phyloP scores from a whole-genome alignment of 345 rosid genomes.

The Citrus mangshanensis region DNA sequence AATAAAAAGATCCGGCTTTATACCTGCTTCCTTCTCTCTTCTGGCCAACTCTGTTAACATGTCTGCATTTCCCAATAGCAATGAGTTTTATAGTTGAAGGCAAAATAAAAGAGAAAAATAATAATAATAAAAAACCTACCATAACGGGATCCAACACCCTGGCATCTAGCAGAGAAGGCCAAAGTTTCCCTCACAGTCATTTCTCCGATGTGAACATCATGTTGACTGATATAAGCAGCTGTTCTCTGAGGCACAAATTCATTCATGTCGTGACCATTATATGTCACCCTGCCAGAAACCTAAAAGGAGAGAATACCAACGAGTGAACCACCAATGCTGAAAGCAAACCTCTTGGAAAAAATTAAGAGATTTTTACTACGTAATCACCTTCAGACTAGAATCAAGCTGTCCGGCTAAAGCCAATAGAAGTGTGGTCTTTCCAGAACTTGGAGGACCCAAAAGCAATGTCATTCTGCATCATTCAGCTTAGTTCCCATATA shows the following conservation, averaged over 20 bases:
- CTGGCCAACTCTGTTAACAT: constrained; percentile 54
- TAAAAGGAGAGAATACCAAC: constrained; percentile 24
- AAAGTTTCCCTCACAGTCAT: constrained; percentile 78
- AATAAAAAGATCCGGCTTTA: constrained; percentile 73
- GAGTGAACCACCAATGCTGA: neutral
- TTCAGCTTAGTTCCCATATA: constrained; percentile 33
- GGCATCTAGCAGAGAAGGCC: constrained; percentile 77
- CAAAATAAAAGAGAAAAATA: too few relatives aligned
- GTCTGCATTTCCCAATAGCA: neutral
- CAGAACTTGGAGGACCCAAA: too few relatives aligned
- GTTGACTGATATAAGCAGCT: too few relatives aligned
- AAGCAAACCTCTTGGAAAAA: neutral
- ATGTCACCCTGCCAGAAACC: constrained; percentile 55
- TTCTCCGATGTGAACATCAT: constrained; percentile 53
- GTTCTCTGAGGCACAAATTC: constrained; percentile 39
- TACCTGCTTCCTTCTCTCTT: constrained; percentile 76
- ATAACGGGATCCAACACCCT: constrained; percentile 30
- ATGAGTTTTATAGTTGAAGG: neutral
- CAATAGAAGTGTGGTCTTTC: too few relatives aligned
- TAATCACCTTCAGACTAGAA: constrained; percentile 45
- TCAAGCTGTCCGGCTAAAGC: constrained; percentile 73
- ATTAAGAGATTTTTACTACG: too few relatives aligned
- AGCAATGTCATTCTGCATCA: too few relatives aligned
- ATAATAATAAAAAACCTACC: constrained; percentile 21
- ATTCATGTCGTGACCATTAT: constrained; percentile 50